Conservation (phyloP, 2,329 filamentous ascomycete species). For the Pseudofabraea citricarpa region DNA sequence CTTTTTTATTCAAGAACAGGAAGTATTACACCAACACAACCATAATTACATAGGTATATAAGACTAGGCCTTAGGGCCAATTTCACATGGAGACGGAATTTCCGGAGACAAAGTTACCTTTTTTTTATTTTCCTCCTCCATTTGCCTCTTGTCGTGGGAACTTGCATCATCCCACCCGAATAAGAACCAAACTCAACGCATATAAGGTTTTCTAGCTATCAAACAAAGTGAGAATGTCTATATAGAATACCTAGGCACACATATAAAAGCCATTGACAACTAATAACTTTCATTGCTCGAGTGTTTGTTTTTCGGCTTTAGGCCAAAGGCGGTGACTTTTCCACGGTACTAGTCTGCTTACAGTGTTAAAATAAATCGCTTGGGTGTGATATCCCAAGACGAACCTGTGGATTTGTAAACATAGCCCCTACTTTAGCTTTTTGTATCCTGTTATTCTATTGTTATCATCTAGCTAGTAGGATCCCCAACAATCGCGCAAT, state of each 20-base stretch:
- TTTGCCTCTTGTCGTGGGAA: no score
- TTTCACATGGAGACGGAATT: neutral
- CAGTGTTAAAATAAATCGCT: neutral
- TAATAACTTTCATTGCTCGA: neutral
- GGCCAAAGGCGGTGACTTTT: neutral
- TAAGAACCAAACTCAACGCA: no score
- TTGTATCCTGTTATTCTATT: no score
- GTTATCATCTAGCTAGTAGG: neutral
- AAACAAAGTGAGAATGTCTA: neutral
- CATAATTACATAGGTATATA: neutral
- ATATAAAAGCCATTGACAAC: neutral
- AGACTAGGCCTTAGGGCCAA: neutral
- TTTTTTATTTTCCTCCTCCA: no score
- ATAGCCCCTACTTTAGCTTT: neutral
- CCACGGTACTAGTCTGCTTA: neutral
- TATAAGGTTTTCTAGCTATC: no score
- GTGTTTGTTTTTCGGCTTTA: neutral
- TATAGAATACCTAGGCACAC: neutral
- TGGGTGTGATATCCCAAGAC: neutral
- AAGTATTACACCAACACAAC: neutral
- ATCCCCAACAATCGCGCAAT: neutral
- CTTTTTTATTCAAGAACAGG: neutral
- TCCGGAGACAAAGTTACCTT: no score
- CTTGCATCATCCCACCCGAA: no score
- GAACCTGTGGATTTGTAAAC: neutral